Conservation (phyloP, 208 protist genomes). For the Wallacemonas rigidus region DNA sequence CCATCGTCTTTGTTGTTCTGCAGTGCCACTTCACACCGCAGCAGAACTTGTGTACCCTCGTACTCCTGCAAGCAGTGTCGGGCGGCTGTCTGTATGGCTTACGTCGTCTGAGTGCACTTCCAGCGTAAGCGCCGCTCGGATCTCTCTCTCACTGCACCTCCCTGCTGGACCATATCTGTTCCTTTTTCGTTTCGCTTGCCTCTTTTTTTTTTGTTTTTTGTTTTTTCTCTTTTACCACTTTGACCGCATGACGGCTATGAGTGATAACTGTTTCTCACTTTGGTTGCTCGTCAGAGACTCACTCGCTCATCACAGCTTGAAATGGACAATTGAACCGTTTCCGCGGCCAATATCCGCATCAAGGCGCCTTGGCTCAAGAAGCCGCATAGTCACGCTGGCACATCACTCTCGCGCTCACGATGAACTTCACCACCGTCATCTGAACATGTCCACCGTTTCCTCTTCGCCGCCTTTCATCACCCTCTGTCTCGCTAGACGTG, state of each 20-base stretch:
- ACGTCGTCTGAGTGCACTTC: not conserved
- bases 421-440: too few relatives aligned
- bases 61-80: slow-evolving; percentile 11
- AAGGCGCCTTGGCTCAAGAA: too few relatives aligned
- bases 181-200: not conserved
- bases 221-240: not conserved
- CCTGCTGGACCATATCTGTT: not conserved
- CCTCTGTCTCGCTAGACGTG: too few relatives aligned
- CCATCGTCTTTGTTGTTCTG: slow-evolving; percentile 26
- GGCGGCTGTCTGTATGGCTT: slow-evolving; percentile 11
- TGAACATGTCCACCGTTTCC: too few relatives aligned
- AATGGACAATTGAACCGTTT: too few relatives aligned
- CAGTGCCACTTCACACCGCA: slow-evolving; percentile 11
- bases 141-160: not conserved
- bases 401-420: too few relatives aligned
- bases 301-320: not conserved
- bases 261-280: not conserved
- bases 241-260: not conserved
- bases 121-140: not conserved
- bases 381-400: too few relatives aligned
- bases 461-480: too few relatives aligned
- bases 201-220: not conserved
- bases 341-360: too few relatives aligned
- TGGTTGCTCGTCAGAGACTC: not conserved
- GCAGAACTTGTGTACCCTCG: slow-evolving; percentile 13